Evolutionary conservation across 148 eudicot genomes (phyloP).

Genomic region (Cornus kousa): DNA sequence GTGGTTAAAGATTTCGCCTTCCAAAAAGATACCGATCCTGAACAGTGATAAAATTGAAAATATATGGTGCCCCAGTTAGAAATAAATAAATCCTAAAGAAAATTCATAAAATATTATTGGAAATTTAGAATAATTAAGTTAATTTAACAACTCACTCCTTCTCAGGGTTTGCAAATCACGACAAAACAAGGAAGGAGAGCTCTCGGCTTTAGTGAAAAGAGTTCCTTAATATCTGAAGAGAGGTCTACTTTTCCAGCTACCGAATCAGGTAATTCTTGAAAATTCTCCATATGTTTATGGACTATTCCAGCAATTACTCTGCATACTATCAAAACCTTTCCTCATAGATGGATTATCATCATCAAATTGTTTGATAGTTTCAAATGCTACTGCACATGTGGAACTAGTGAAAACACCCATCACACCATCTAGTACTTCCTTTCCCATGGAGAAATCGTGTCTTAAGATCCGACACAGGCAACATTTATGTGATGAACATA

Average conservation of each 20-base stretch:
- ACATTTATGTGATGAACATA: slow-evolving; percentile 51
- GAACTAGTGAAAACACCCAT: slow-evolving; percentile 64
- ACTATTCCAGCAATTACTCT: slow-evolving; percentile 82
- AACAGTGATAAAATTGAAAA: no score
- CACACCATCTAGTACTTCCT: slow-evolving; percentile 1
- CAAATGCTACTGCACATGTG: slow-evolving; percentile 52
- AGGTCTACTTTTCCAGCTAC: slow-evolving; percentile 58
- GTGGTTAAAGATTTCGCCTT: no score
- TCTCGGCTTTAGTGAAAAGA: slow-evolving; percentile 49
- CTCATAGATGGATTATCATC: slow-evolving; percentile 5
- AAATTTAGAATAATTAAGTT: no score
- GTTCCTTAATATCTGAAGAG: slow-evolving; percentile 54
- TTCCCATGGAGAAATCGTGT: slow-evolving; percentile 45
- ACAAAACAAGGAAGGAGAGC: slow-evolving; percentile 82
- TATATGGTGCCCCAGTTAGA: no score
- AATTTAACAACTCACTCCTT: neutral
- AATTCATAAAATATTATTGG: no score
- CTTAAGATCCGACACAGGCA: slow-evolving; percentile 46
- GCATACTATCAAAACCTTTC: slow-evolving; percentile 64
- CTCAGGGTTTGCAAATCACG: slow-evolving; percentile 49
- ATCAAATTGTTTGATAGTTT: slow-evolving; percentile 22
- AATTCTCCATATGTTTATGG: slow-evolving; percentile 52
- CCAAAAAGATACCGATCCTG: no score
- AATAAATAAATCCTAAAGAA: neutral
- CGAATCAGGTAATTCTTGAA: slow-evolving; percentile 44